Percentiles rank a stretch among this genome's conserved stretches.
These are phyloP conservation scores for Astragalus glycyphyllos DNA, from an alignment of 306 rosid genomes.

Conservation along the genomic window DNA sequence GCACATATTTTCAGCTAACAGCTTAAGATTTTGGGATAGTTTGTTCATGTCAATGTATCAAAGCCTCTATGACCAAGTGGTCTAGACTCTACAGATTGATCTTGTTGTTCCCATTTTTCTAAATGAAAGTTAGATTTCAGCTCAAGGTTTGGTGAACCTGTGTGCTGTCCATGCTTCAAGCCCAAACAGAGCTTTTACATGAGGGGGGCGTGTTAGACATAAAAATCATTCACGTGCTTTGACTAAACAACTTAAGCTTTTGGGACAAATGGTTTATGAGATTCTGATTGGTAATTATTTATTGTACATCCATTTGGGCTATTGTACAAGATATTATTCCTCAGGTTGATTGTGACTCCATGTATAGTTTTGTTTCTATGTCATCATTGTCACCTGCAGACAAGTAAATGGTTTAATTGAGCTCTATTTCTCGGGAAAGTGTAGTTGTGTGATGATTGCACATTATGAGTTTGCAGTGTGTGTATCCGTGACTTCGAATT, in stretches of 20 bases:
- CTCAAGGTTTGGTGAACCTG: constrained; percentile 7
- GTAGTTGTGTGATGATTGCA: constrained; percentile 5
- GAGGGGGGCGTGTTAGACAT: not conserved
- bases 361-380: constrained; percentile 9
- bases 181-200: constrained; percentile 8
- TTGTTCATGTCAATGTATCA: not conserved
- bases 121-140: constrained; percentile 4
- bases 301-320: constrained; percentile 12
- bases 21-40: constrained; percentile 5
- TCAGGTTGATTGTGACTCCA: constrained; percentile 25
- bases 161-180: not conserved
- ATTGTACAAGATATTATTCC: constrained; percentile 18
- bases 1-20: not conserved
- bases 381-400: constrained; percentile 9
- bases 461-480: constrained; percentile 3
- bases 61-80: not conserved
- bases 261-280: not conserved
- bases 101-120: constrained; percentile 15
- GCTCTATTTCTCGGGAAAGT: constrained; percentile 23
- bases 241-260: constrained; percentile 4
- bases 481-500: constrained; percentile 24
- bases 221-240: constrained; percentile 1
- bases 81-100: not conserved
- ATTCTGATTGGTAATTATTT: constrained; percentile 7
- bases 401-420: constrained; percentile 4